Conservation (phyloP, 108 stramenopile species). For the Nitzschia inconspicua region DNA sequence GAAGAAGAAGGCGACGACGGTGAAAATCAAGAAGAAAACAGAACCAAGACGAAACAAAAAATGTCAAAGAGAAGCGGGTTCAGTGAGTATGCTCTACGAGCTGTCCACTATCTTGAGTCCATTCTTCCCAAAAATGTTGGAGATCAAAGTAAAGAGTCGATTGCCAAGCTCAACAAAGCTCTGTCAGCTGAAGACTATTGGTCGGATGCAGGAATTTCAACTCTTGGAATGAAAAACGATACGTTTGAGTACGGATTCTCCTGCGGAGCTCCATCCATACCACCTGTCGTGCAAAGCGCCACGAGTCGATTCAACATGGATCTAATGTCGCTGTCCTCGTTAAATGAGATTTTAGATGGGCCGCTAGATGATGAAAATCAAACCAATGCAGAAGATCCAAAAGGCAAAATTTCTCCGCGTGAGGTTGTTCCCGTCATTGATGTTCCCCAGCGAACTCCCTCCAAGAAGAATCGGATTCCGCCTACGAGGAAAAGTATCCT, state of each 20-base stretch:
- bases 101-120: conserved; percentile 24
- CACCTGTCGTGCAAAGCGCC: background rate
- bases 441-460: background rate
- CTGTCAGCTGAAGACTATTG: background rate
- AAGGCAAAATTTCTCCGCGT: conserved; percentile 13
- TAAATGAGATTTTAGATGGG: conserved; percentile 32
- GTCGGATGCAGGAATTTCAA: conserved; percentile 14
- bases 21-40: background rate
- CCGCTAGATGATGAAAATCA: conserved; percentile 7
- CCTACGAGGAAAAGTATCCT: too few species aligned
- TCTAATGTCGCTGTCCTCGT: conserved; percentile 27
- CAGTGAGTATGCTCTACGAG: conserved; percentile 17
- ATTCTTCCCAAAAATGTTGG: conserved; percentile 20
- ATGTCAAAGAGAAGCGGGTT: background rate
- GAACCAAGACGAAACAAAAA: background rate
- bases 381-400: too few species aligned
- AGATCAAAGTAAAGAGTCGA: conserved; percentile 2
- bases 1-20: background rate
- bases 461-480: too few species aligned
- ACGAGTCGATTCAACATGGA: conserved; percentile 12
- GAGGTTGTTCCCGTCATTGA: conserved; percentile 11
- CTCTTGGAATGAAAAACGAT: conserved; percentile 27
- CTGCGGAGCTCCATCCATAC: background rate
- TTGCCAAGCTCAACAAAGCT: background rate
- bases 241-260: conserved; percentile 19